A percentile compares a stretch with the other conserved stretches of the same genome.
Conservation (phyloP, 331 rosid species). For the Pyrus hybrid region DNA sequence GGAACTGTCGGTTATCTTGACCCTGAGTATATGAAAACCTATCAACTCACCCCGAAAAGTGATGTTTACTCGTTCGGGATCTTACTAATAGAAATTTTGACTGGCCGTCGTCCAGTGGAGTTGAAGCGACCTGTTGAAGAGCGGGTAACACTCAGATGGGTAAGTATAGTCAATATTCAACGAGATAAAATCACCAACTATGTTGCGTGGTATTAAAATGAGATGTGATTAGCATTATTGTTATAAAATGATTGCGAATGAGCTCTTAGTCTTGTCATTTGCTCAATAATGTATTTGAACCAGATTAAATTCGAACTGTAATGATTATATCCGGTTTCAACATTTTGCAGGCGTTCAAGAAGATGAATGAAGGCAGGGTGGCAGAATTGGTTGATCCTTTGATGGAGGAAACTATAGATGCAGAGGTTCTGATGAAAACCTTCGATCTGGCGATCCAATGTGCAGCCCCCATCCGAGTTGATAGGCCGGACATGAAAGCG, state of each 20-base stretch:
- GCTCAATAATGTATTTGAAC: too few species aligned
- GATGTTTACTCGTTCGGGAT: conserved; percentile 96
- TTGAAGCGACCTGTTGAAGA: conserved; percentile 54
- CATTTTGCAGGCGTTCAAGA: conserved; percentile 66
- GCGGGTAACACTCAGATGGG: conserved; percentile 93
- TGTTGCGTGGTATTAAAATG: too few species aligned
- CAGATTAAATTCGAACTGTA: neutral
- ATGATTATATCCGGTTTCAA: neutral
- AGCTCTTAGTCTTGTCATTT: too few species aligned
- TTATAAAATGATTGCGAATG: too few species aligned
- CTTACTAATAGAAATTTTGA: conserved; percentile 72
- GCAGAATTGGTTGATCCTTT: conserved; percentile 59
- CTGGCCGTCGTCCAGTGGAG: conserved; percentile 96
- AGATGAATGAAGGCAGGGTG: conserved; percentile 44
- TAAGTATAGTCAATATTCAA: conserved; percentile 4
- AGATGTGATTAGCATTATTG: too few species aligned
- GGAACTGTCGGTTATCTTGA: conserved; percentile 98
- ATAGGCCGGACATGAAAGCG: conserved; percentile 82
- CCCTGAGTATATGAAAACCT: conserved; percentile 95
- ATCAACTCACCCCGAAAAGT: conserved; percentile 86
- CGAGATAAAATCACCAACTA: neutral
- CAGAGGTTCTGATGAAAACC: conserved; percentile 46
- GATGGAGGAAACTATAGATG: conserved; percentile 60
- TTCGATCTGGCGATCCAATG: conserved; percentile 72
- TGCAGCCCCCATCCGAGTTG: conserved; percentile 72